phyloP scores from a whole-genome alignment of 148 eudicot genomes.

The Linanthus parryae region DNA sequence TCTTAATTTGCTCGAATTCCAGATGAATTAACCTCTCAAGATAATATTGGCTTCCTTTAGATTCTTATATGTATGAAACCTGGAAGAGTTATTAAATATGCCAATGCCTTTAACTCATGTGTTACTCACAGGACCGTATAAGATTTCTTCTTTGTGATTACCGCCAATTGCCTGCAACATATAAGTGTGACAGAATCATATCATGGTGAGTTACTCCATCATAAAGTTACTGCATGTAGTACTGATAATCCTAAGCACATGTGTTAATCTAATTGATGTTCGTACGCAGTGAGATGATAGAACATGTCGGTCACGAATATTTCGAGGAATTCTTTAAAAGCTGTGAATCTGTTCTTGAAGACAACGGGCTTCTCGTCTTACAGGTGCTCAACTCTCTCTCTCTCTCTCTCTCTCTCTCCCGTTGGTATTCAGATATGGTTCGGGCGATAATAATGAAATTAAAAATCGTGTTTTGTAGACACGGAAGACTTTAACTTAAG shows the following conservation, averaged over 20 bases:
- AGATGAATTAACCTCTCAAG: too few relatives aligned
- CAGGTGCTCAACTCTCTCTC: too few relatives aligned
- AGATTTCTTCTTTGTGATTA: constrained; percentile 68
- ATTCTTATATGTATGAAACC: too few relatives aligned
- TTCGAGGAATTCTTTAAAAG: constrained; percentile 2
- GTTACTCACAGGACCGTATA: constrained; percentile 47
- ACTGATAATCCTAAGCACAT: background rate
- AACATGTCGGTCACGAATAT: constrained; percentile 4
- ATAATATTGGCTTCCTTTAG: background rate
- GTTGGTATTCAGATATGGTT: too few relatives aligned
- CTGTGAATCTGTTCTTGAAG: constrained; percentile 3
- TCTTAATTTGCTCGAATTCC: too few relatives aligned
- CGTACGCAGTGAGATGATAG: constrained; percentile 7
- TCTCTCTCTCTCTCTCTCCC: too few relatives aligned
- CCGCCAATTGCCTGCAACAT: constrained; percentile 43
- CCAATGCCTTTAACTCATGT: background rate
- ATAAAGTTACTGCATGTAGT: background rate
- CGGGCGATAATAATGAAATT: too few relatives aligned
- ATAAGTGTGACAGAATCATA: constrained; percentile 62
- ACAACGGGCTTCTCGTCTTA: constrained; percentile 1
- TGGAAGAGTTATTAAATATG: too few relatives aligned
- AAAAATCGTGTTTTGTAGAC: too few relatives aligned
- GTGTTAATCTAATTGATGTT: background rate
- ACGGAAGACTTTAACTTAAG: too few relatives aligned
- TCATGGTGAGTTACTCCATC: constrained; percentile 41